phyloP scores from a whole-genome alignment of 2,329 filamentous ascomycete species.

The Nannizziopsis arthrosporioides region DNA sequence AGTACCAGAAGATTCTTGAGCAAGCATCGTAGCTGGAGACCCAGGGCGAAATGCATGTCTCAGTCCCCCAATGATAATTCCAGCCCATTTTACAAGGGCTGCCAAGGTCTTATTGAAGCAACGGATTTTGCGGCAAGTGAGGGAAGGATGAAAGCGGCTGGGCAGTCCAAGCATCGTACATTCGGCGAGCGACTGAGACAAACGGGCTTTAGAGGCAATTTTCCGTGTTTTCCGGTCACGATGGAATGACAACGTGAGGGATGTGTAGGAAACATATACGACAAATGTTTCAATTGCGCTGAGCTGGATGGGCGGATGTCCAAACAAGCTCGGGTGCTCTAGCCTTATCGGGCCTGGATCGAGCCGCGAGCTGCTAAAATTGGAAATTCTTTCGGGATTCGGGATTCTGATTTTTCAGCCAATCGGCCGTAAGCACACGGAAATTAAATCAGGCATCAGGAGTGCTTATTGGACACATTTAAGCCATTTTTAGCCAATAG shows the following conservation, averaged over 20 bases:
- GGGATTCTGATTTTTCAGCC: not conserved
- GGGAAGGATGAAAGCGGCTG: no score
- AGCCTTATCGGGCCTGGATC: not conserved
- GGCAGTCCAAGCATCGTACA: no score
- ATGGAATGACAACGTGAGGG: not conserved
- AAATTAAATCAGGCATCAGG: not conserved
- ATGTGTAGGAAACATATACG: conserved; percentile 2
- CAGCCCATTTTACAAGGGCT: no score
- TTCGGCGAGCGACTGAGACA: not conserved
- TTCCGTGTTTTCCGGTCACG: not conserved
- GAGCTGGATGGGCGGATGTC: conserved; percentile 5
- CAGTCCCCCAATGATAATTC: no score
- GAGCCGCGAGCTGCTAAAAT: not conserved
- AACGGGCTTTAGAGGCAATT: not conserved
- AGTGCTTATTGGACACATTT: not conserved
- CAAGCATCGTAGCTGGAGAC: no score
- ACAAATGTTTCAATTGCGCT: conserved; percentile 7
- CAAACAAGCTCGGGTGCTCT: conserved; percentile 5
- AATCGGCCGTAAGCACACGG: not conserved
- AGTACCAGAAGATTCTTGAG: no score
- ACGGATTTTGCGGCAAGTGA: no score
- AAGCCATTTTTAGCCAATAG: not conserved
- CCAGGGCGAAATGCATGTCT: no score
- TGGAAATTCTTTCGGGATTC: not conserved
- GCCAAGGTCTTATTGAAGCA: no score